These are phyloP conservation scores for Danielia oregonensis DNA, from an alignment of 805 yeast genomes.

Conservation along the genomic window DNA sequence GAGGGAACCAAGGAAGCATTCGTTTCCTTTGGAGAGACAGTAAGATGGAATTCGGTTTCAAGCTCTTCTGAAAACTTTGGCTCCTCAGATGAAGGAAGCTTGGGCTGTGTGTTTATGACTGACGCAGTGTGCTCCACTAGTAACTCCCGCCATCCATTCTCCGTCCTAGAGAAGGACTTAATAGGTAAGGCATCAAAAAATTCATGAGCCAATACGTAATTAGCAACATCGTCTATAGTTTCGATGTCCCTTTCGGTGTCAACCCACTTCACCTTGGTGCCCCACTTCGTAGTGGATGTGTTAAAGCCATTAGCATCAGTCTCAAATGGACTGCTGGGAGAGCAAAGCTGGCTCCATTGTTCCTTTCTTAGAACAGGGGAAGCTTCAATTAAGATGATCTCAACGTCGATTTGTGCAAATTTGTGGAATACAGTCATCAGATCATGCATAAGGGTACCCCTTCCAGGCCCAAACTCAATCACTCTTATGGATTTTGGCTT, in stretches of 20 bases:
- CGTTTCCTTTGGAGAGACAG: constrained; percentile 56
- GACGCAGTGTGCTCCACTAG: constrained; percentile 54
- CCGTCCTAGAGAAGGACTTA: constrained; percentile 58
- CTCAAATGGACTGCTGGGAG: constrained; percentile 15
- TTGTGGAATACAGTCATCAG: constrained; percentile 46
- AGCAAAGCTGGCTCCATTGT: constrained; percentile 53
- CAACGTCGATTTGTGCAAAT: constrained; percentile 33
- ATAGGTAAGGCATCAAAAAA: constrained; percentile 86
- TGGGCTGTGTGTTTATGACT: constrained; percentile 32
- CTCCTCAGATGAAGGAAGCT: constrained; percentile 18
- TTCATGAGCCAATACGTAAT: constrained; percentile 77
- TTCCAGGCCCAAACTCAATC: constrained; percentile 83
- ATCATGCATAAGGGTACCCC: constrained; percentile 75
- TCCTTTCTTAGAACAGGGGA: constrained; percentile 57
- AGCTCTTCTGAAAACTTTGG: constrained; percentile 6
- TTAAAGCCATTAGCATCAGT: constrained; percentile 24
- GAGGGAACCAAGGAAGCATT: constrained; percentile 59
- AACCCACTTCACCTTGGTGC: constrained; percentile 53
- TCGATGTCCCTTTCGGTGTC: constrained; percentile 51
- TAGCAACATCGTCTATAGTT: constrained; percentile 32
- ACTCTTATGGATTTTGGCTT: constrained; percentile 48
- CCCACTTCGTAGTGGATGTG: constrained; percentile 45
- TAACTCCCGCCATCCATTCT: constrained; percentile 75
- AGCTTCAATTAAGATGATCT: constrained; percentile 64
- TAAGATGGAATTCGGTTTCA: constrained; percentile 48